Percentiles rank a stretch among this genome's conserved stretches.
phyloP scores from a whole-genome alignment of 768 basidiomycete species.

The Macrocybe gigantea region DNA sequence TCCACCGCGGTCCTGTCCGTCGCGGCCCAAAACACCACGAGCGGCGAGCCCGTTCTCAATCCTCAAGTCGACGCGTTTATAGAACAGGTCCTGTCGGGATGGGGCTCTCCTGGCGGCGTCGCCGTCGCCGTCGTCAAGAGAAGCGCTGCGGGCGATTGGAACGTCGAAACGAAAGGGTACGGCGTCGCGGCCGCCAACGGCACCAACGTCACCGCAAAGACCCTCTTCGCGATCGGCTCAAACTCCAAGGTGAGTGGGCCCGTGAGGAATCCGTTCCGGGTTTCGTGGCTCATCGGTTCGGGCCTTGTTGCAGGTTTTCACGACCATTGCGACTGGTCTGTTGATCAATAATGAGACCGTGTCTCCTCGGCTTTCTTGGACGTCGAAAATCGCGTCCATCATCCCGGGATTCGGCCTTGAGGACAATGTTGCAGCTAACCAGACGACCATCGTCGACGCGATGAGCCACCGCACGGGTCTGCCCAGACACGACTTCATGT shows the following conservation, averaged over 20 bases:
- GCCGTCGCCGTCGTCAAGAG: constrained; percentile 5
- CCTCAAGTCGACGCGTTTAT: constrained; percentile 4
- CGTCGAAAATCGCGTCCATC: constrained; percentile 16
- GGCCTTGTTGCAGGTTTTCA: constrained; percentile 13
- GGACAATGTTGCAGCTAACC: constrained; percentile 16
- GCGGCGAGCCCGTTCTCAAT: background rate
- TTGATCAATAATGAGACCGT: constrained; percentile 19
- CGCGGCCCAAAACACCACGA: background rate
- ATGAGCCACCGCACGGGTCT: constrained; percentile 22
- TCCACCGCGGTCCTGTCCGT: background rate
- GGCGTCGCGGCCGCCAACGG: constrained; percentile 3
- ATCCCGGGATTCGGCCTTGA: constrained; percentile 16
- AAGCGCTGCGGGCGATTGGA: constrained; percentile 1
- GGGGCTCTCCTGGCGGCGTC: constrained; percentile 7
- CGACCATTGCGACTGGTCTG: constrained; percentile 16
- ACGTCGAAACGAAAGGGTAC: constrained; percentile 7
- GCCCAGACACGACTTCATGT: constrained; percentile 17
- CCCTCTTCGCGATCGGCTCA: constrained; percentile 16
- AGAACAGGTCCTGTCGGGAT: constrained; percentile 6
- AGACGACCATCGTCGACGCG: constrained; percentile 18
- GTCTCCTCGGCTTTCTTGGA: constrained; percentile 17
- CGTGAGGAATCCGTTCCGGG: background rate
- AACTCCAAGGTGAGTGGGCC: constrained; percentile 15
- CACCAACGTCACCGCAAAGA: constrained; percentile 4
- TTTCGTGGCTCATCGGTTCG: background rate